Evolutionary conservation across 495 filamentous ascomycete genomes (phyloP).

Genomic region (Podospora tetraspora): DNA sequence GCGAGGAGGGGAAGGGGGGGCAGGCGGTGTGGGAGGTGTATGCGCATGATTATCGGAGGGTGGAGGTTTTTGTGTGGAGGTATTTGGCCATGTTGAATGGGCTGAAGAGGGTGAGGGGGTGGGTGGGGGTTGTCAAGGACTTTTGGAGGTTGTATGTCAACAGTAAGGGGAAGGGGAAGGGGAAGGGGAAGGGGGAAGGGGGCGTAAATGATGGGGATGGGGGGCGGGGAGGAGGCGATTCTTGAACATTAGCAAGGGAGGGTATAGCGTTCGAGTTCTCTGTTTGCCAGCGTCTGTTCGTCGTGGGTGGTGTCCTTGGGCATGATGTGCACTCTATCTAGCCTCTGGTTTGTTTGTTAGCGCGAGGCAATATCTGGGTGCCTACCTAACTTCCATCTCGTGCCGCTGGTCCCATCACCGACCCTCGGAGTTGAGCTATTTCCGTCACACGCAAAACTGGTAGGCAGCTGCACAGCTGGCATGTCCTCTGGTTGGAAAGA

Average conservation of each 20-base stretch:
- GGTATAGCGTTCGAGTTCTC: background rate
- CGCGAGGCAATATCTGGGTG: no score
- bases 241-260: background rate
- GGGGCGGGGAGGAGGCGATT: background rate
- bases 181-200: background rate
- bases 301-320: no score
- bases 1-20: conserved; percentile 2
- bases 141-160: conserved; percentile 29
- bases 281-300: background rate
- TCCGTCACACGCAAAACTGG: background rate
- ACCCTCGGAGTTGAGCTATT: no score
- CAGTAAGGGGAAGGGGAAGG: background rate
- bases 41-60: conserved; percentile 52
- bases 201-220: background rate
- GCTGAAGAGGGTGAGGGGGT: conserved; percentile 42
- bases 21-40: conserved; percentile 50
- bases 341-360: no score
- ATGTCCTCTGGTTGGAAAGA: background rate
- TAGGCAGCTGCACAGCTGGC: background rate
- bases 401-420: background rate
- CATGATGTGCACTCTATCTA: no score
- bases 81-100: conserved; percentile 46
- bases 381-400: background rate
- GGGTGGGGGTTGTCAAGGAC: conserved; percentile 45
- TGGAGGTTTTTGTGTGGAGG: conserved; percentile 46